Evolutionary conservation across 2,329 filamentous ascomycete genomes (phyloP).

Genomic region (Colletotrichum sp.): DNA sequence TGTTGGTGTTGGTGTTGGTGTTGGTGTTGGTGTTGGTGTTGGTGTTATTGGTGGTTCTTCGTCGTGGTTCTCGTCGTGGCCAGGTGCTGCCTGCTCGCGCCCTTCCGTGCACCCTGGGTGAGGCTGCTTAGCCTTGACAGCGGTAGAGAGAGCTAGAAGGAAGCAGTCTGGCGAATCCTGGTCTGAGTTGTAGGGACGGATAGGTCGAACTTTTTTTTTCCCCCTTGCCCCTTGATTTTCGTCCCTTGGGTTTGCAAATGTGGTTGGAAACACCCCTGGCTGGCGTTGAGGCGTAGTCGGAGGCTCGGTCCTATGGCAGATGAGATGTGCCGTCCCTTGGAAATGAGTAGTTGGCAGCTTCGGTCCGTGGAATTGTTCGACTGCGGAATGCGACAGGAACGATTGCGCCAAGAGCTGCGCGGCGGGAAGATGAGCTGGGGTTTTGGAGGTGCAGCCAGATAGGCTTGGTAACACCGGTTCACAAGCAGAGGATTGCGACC

Average conservation of each 20-base stretch:
- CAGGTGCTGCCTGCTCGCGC: conserved; percentile 5
- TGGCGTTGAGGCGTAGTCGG: background rate
- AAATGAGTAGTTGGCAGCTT: background rate
- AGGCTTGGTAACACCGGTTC: background rate
- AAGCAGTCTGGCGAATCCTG: background rate
- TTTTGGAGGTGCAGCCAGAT: background rate
- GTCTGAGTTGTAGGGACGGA: background rate
- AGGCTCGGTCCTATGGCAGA: background rate
- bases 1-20: too few species aligned
- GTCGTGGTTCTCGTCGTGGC: background rate
- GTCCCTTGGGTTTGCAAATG: background rate
- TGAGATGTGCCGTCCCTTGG: background rate
- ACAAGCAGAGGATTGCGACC: background rate
- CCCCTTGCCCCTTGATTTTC: background rate
- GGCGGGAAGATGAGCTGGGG: conserved; percentile 4
- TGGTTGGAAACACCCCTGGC: background rate
- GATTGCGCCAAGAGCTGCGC: background rate
- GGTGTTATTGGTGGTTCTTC: background rate
- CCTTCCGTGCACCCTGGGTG: conserved; percentile 5
- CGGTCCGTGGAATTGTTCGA: background rate
- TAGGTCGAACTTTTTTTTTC: background rate
- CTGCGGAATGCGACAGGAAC: background rate
- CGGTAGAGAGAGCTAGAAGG: background rate
- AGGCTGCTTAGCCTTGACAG: background rate
- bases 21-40: background rate